These are phyloP conservation scores for Pelagophyceae sp. DNA, from an alignment of 352 stramenopile species.

Conservation along the genomic window DNA sequence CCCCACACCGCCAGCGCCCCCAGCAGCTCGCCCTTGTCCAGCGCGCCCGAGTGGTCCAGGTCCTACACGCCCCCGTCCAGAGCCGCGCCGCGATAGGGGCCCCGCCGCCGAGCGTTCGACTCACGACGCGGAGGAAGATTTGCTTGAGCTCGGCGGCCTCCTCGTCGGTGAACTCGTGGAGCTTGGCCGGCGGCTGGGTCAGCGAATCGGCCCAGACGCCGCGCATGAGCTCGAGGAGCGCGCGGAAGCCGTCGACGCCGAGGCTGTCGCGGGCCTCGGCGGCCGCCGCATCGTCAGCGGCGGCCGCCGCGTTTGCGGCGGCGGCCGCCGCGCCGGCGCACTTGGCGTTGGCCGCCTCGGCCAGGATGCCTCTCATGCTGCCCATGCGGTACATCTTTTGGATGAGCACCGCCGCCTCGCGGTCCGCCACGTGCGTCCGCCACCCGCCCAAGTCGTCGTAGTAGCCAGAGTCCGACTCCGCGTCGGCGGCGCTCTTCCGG, in stretches of 20 bases:
- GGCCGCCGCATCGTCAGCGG: no score
- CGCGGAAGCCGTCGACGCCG: background rate
- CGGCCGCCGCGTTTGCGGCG: no score
- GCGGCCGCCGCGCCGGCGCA: no score
- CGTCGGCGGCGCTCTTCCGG: background rate
- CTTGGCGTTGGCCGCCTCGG: background rate
- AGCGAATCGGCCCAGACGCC: background rate
- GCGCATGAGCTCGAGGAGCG: background rate
- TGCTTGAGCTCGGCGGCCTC: background rate
- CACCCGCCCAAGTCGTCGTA: background rate
- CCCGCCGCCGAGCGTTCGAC: no score
- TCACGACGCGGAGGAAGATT: background rate
- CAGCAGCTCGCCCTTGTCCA: constrained; percentile 25
- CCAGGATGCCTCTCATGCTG: background rate
- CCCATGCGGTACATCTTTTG: no score
- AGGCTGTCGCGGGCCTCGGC: no score
- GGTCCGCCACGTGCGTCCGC: background rate
- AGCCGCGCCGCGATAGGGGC: no score
- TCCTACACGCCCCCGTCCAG: constrained; percentile 17
- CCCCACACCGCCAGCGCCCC: background rate
- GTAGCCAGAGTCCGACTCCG: background rate
- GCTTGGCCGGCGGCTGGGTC: background rate
- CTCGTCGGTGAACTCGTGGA: background rate
- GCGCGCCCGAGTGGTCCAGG: constrained; percentile 15
- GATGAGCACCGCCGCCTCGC: no score